A percentile compares a stretch with the other conserved stretches of the same genome.
Evolutionary conservation across 768 basidiomycete genomes (phyloP).

Genomic region (Symmetrospora coprosmae): DNA sequence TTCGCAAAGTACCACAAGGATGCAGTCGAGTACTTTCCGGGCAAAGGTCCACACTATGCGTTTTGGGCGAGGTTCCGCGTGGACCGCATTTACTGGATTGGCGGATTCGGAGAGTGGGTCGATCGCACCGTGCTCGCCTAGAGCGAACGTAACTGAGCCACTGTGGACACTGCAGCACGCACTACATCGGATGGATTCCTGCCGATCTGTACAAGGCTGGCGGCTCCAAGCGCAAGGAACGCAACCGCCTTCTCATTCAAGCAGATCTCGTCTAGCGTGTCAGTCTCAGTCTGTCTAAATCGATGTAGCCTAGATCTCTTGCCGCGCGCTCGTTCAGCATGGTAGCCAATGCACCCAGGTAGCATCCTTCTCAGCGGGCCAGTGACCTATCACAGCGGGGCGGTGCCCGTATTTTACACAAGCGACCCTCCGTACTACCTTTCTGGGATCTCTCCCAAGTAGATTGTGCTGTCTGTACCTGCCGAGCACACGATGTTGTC

Average conservation of each 20-base stretch:
- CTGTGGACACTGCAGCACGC: constrained; percentile 27
- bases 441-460: constrained; percentile 28
- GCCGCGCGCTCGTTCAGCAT: no score
- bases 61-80: constrained; percentile 16
- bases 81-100: constrained; percentile 19
- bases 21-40: constrained; percentile 12
- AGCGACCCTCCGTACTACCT: no score
- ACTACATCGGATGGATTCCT: constrained; percentile 30
- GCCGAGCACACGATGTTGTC: constrained; percentile 55
- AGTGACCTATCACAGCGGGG: no score
- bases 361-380: no score
- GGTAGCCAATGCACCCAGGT: no score
- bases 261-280: no score
- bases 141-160: neutral
- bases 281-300: no score
- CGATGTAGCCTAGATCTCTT: no score
- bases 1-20: constrained; percentile 9
- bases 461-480: constrained; percentile 27
- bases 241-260: no score
- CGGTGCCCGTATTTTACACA: no score
- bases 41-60: constrained; percentile 14
- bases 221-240: no score
- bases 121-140: neutral
- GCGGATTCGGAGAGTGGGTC: constrained; percentile 8
- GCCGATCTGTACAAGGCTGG: constrained; percentile 30